Conservation (phyloP, 192 early-diverging fungal genomes). For the Paraglomus brasilianum region DNA sequence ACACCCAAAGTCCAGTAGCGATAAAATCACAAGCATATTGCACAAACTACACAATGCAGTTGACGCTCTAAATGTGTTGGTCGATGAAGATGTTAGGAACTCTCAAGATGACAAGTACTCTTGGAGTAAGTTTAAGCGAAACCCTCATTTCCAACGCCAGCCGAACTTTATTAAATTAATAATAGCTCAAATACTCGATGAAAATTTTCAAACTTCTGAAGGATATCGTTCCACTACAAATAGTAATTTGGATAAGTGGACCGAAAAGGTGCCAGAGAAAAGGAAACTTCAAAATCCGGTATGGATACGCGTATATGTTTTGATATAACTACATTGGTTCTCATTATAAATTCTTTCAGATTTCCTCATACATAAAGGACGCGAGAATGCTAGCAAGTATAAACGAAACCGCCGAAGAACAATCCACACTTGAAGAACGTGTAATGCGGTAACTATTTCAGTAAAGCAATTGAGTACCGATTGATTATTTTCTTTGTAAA, state of each 20-base stretch:
- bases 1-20: conserved; percentile 1
- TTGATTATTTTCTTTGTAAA: too few relatives aligned
- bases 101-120: background rate
- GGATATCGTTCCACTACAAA: conserved; percentile 16
- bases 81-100: background rate
- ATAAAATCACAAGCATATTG: conserved; percentile 7
- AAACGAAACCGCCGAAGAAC: too few relatives aligned
- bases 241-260: background rate
- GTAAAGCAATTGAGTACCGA: too few relatives aligned
- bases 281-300: conserved; percentile 12
- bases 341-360: too few relatives aligned
- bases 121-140: background rate
- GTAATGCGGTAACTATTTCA: too few relatives aligned
- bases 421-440: too few relatives aligned
- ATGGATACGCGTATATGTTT: too few relatives aligned
- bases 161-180: conserved; percentile 5
- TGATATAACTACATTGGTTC: too few relatives aligned
- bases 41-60: conserved; percentile 1
- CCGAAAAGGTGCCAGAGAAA: conserved; percentile 19
- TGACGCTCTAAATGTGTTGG: conserved; percentile 16
- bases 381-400: too few relatives aligned
- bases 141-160: background rate
- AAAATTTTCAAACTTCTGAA: background rate
- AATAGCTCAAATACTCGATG: background rate
- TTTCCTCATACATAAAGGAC: too few relatives aligned